These are phyloP conservation scores for Phytophthora sp. DNA, from an alignment of 352 stramenopile genomes.

Conservation along the genomic window DNA sequence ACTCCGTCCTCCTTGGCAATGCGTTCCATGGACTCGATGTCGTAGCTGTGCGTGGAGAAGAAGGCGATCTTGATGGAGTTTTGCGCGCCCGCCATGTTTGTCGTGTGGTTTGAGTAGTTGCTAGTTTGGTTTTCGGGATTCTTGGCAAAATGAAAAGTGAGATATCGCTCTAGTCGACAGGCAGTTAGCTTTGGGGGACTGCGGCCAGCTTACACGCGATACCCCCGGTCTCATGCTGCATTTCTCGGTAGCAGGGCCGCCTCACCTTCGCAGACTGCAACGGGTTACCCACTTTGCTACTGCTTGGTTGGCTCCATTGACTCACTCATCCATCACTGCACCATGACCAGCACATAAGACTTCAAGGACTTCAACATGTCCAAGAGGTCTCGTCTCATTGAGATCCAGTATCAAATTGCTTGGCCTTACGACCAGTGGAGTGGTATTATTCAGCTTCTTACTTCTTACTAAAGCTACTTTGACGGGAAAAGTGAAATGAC, in stretches of 20 bases:
- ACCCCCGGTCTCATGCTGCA: not conserved
- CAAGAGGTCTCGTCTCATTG: not conserved
- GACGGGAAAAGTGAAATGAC: not conserved
- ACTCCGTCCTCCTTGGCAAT: conserved; percentile 48
- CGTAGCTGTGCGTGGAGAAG: conserved; percentile 76
- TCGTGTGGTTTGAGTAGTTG: not conserved
- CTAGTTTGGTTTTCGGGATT: not conserved
- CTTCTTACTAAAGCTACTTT: not conserved
- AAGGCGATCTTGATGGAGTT: conserved; percentile 66
- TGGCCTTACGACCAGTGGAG: not conserved
- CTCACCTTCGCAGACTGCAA: not conserved
- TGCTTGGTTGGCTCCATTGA: not conserved
- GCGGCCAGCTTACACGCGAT: not conserved
- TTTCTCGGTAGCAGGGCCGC: not conserved
- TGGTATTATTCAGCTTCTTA: not conserved
- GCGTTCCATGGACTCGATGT: conserved; percentile 63
- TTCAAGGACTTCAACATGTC: not conserved
- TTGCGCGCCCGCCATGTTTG: not conserved
- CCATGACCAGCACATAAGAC: not conserved
- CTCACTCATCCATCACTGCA: not conserved
- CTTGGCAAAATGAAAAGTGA: conserved; percentile 21
- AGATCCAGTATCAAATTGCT: not conserved
- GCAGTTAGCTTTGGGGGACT: not conserved
- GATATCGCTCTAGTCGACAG: not conserved
- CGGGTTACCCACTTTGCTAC: not conserved